Conservation (phyloP, 2,329 filamentous ascomycete genomes). For the Drechslerella stenobrocha region DNA sequence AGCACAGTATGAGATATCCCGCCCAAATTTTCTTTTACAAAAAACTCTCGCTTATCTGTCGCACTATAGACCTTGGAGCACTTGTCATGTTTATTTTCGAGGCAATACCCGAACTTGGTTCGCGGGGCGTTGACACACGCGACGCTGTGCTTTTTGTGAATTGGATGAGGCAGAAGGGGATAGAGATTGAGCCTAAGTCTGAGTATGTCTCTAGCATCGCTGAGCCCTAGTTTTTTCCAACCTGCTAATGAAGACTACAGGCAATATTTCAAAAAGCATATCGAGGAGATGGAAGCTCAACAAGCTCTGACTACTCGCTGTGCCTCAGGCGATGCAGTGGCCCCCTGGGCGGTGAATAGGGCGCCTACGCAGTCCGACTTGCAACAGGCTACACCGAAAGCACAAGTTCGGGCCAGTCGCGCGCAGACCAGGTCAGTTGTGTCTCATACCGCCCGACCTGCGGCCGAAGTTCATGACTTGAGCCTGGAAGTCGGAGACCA, state of each 20-base stretch:
- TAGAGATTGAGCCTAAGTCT: background rate
- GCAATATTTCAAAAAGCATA: background rate
- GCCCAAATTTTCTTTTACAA: background rate
- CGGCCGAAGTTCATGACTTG: background rate
- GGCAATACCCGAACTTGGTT: background rate
- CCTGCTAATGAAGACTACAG: constrained; percentile 7
- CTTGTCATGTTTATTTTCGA: background rate
- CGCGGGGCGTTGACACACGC: too few species aligned
- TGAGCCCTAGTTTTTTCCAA: background rate
- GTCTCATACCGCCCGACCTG: background rate
- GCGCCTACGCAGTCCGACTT: too few species aligned
- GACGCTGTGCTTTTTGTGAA: background rate
- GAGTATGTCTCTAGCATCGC: background rate
- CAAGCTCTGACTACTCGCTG: too few species aligned
- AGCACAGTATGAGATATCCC: constrained; percentile 6
- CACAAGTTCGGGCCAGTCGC: too few species aligned
- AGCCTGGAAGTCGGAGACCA: constrained; percentile 48
- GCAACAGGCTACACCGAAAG: too few species aligned
- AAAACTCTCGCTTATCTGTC: background rate
- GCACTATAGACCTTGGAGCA: background rate
- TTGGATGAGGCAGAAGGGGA: constrained; percentile 2
- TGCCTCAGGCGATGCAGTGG: too few species aligned
- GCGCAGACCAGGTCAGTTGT: too few species aligned
- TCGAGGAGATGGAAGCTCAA: constrained; percentile 5
- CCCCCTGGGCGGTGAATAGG: too few species aligned